phyloP scores from a whole-genome alignment of 306 rosid genomes.

The Cucurbita moschata region DNA sequence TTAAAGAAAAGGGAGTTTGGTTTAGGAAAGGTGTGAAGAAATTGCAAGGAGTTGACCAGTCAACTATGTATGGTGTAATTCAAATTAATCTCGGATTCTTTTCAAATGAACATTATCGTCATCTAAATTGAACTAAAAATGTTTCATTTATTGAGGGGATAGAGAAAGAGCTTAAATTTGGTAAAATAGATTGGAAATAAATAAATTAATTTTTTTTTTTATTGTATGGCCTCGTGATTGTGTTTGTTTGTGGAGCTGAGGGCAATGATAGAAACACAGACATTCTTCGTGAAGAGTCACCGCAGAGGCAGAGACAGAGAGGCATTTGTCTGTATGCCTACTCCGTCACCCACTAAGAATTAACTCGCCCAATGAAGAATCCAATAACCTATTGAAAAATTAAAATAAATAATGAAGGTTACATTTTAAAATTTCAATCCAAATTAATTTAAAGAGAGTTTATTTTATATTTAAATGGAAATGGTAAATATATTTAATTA shows the following conservation, averaged over 20 bases:
- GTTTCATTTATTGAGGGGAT: neutral
- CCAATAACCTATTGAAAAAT: too few relatives aligned
- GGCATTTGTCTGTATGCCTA: neutral
- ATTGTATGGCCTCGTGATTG: neutral
- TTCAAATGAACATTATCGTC: neutral
- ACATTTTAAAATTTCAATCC: too few relatives aligned
- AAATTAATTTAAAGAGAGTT: too few relatives aligned
- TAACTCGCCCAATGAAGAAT: too few relatives aligned
- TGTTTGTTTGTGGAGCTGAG: neutral
- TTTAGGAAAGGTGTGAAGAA: neutral
- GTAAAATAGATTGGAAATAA: too few relatives aligned
- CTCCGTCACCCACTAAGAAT: neutral
- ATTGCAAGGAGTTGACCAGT: neutral
- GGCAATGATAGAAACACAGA: neutral
- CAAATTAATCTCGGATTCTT: neutral
- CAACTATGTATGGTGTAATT: neutral
- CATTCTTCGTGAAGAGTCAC: slow-evolving; percentile 1
- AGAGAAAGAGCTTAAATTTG: neutral
- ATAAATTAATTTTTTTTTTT: too few relatives aligned
- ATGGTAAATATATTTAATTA: too few relatives aligned
- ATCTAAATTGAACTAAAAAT: neutral
- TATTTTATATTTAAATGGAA: too few relatives aligned
- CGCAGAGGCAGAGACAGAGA: neutral
- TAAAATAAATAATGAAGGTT: too few relatives aligned
- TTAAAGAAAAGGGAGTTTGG: neutral